Conservation (phyloP, 2,329 filamentous ascomycete species). For the Botrytis pseudocinerea region DNA sequence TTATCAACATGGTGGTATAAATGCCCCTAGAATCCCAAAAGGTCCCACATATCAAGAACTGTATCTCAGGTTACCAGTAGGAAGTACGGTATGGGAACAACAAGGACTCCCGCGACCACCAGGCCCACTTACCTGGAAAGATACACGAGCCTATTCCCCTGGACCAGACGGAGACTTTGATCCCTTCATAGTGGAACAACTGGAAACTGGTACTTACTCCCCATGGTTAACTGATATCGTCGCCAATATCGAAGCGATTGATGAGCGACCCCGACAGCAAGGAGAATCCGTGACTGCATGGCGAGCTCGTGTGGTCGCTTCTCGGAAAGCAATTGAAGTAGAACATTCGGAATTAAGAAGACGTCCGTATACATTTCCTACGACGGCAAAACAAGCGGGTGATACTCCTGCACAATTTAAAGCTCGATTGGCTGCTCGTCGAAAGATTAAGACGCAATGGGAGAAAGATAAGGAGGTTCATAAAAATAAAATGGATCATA, state of each 20-base stretch:
- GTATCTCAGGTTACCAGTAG: not conserved
- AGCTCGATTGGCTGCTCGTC: not conserved
- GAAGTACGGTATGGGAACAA: not conserved
- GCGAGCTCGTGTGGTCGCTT: not conserved
- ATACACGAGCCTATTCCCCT: not conserved
- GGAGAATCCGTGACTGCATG: not conserved
- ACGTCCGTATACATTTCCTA: not conserved
- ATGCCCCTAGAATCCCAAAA: not conserved
- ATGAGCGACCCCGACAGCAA: not conserved
- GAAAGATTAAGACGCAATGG: not conserved
- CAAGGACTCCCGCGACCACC: not conserved
- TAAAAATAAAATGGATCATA: slow-evolving; percentile 16
- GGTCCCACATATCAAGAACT: not conserved
- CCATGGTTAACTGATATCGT: not conserved
- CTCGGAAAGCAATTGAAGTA: not conserved
- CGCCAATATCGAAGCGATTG: not conserved
- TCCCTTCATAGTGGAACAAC: not conserved
- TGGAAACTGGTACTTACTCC: not conserved
- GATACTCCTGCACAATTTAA: slow-evolving; percentile 5
- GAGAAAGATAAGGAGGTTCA: slow-evolving; percentile 6
- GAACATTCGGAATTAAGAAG: not conserved
- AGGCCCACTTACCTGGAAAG: not conserved
- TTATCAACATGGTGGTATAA: too few species aligned
- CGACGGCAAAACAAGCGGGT: not conserved
- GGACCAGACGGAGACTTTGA: not conserved